A percentile compares a stretch with the other conserved stretches of the same genome.
These are phyloP conservation scores for Epichloe hybrida DNA, from an alignment of 2,329 filamentous ascomycete genomes.

Conservation along the genomic window DNA sequence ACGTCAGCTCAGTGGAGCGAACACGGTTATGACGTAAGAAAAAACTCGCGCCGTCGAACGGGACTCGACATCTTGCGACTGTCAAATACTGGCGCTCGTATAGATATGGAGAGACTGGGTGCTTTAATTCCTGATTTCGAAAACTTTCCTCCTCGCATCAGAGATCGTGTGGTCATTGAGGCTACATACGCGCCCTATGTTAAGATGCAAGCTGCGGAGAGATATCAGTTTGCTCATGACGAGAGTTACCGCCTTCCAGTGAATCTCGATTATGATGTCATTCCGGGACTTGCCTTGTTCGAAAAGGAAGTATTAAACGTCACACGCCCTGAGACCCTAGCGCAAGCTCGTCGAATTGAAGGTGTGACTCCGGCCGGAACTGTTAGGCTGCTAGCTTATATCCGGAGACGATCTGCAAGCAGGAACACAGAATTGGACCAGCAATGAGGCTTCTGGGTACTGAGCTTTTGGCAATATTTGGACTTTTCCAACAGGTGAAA, in stretches of 20 bases:
- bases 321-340: conserved; percentile 70
- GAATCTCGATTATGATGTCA: conserved; percentile 60
- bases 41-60: conserved; percentile 51
- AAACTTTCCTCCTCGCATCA: conserved; percentile 44
- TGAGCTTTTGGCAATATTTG: neutral
- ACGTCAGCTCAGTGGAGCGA: conserved; percentile 53
- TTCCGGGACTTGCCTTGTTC: conserved; percentile 65
- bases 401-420: conserved; percentile 23
- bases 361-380: conserved; percentile 54
- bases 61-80: conserved; percentile 72
- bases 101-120: conserved; percentile 39
- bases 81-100: conserved; percentile 33
- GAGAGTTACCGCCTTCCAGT: conserved; percentile 59
- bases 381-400: conserved; percentile 47
- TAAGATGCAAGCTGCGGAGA: conserved; percentile 52
- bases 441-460: neutral
- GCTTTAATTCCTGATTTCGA: conserved; percentile 42
- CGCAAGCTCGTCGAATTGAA: conserved; percentile 78
- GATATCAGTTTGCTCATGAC: conserved; percentile 57
- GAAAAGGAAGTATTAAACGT: conserved; percentile 59
- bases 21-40: conserved; percentile 55
- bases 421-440: neutral
- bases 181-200: conserved; percentile 81
- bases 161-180: conserved; percentile 63
- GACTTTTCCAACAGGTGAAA: neutral